A percentile compares a stretch with the other conserved stretches of the same genome.
phyloP scores from a whole-genome alignment of 225 moss, liverwort and hornwort species.

The Polytrichum formosum region DNA sequence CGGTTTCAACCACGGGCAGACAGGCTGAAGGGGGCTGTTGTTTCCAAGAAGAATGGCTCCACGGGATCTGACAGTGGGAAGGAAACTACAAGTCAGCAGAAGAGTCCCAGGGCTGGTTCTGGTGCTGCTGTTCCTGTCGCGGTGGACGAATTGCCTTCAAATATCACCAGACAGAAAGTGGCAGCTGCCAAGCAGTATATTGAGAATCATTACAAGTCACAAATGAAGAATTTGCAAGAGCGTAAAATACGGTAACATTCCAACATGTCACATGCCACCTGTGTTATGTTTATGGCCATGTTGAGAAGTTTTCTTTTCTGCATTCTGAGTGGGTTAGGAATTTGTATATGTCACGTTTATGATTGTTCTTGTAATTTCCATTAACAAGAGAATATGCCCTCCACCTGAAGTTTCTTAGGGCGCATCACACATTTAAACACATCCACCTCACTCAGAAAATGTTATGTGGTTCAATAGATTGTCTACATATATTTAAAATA shows the following conservation, averaged over 20 bases:
- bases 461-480: no score
- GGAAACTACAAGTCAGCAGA: conserved; percentile 2
- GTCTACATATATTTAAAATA: no score
- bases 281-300: not conserved
- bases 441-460: no score
- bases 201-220: conserved; percentile 18
- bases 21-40: conserved; percentile 11
- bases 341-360: not conserved
- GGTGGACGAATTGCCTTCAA: conserved; percentile 10
- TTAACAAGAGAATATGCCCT: no score
- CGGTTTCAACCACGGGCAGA: conserved; percentile 20
- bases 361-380: not conserved
- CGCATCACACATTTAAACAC: no score
- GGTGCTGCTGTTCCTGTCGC: not conserved
- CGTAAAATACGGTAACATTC: conserved; percentile 12
- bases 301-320: not conserved
- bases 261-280: not conserved
- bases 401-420: no score
- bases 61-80: conserved; percentile 13
- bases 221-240: conserved; percentile 18
- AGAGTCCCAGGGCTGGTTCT: not conserved
- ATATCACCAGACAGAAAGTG: conserved; percentile 14
- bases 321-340: not conserved
- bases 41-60: conserved; percentile 12
- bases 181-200: conserved; percentile 18